Base-by-base conservation (phyloP, 2,329 filamentous ascomycete genomes). In the Colletotrichum echinochloae region DNA sequence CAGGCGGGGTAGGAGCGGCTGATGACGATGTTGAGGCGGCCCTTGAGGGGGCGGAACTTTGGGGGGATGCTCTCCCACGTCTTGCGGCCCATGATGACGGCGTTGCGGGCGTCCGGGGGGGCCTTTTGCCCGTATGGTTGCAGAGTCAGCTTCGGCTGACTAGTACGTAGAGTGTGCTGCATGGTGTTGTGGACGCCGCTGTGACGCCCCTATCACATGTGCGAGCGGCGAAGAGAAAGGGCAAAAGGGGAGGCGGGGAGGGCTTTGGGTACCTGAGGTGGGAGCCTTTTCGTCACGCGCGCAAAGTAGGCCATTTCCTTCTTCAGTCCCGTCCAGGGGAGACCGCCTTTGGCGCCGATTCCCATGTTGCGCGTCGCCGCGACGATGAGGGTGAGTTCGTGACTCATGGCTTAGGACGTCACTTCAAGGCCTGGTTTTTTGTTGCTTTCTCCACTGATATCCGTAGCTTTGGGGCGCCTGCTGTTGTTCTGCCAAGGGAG, bases 231-330 rank as follows among this genome's bases (percentile, higher is more conserved):
- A 35, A 8, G 16, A 26, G 52, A 7, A 28, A 26, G 30, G 26
- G 16, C 3, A 12, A 6, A 20, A 26, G 44, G 49, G 16, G 41
- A 52, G 37, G 30, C 5, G n/a, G 35, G 35, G n/a, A 28, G 35
- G 26, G 9, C 6, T 14, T 54, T 20, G 28, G 8, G 48, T 76
- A 84, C 84, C 76, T 80, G 78, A 46, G 79, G 74, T 30, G 86
- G 84, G 0, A 89, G 79, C 20, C 91, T 89, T 76, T 93, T 94
- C 3, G 95, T 98, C 49, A 97, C 92, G 70, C 95, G 91, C 23
- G 94, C 92, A 80, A 99, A 99, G 80, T 97, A 98, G 48, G 90
- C 90, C 94, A 99, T 97, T 82, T 99, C 96, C 73, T 92, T 91
- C 81, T 91, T 93, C 41, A 98, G 87, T 52, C 92, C 92, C 0